Conservation (phyloP, 371 early-diverging fungal species). For the Smittium mucronatum region DNA sequence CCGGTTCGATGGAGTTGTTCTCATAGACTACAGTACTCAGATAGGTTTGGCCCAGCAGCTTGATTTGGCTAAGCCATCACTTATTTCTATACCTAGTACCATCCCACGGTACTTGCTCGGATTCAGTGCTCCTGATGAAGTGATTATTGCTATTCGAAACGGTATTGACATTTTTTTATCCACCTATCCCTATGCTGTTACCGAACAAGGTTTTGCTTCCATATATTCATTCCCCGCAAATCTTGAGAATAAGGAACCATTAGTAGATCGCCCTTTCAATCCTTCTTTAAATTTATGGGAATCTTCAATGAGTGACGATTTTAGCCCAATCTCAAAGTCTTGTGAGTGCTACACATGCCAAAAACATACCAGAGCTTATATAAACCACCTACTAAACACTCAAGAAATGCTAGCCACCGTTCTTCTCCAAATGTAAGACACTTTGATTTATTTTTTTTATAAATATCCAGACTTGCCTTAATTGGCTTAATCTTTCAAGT, state of each 20-base stretch:
- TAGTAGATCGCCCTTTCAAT: background rate
- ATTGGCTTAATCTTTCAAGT: no score
- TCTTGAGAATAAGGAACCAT: background rate
- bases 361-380: conserved; percentile 55
- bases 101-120: conserved; percentile 37
- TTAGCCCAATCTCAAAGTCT: conserved; percentile 42
- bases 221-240: conserved; percentile 18
- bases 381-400: conserved; percentile 57
- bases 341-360: conserved; percentile 56
- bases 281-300: conserved; percentile 26
- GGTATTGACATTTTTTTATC: conserved; percentile 67
- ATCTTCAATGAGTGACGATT: conserved; percentile 31
- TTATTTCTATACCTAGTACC: conserved; percentile 24
- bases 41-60: conserved; percentile 25
- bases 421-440: conserved; percentile 46
- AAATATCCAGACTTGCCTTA: no score
- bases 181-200: conserved; percentile 41
- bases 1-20: conserved; percentile 34
- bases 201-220: conserved; percentile 43
- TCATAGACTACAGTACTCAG: conserved; percentile 27
- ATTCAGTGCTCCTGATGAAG: conserved; percentile 41
- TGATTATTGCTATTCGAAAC: conserved; percentile 40
- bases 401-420: conserved; percentile 71
- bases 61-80: conserved; percentile 28
- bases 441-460: background rate